Conservation (phyloP, 257 asterid species). For the Marsdenia floribunda region DNA sequence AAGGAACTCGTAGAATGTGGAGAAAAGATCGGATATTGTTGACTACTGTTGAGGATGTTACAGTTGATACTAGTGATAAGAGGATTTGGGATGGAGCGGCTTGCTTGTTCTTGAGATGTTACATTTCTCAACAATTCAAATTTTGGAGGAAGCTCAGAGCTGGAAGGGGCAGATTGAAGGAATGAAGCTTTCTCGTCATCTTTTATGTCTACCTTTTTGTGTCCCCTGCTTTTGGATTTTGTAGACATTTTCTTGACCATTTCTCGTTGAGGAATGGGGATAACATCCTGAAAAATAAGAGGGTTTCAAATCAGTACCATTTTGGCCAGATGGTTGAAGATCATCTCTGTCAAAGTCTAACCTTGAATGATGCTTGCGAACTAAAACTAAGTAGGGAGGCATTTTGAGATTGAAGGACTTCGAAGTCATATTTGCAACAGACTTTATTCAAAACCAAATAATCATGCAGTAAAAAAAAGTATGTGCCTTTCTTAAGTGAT, state of each 20-base stretch:
- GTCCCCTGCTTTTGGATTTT: slow-evolving; percentile 9
- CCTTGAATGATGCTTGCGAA: neutral
- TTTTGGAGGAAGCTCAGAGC: slow-evolving; percentile 4
- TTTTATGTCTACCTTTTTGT: slow-evolving; percentile 1
- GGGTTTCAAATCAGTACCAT: neutral
- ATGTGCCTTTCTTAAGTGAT: neutral
- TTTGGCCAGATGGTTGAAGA: neutral
- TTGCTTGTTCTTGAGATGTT: slow-evolving; percentile 15
- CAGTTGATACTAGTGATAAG: neutral
- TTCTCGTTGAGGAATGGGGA: neutral
- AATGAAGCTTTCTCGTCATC: slow-evolving; percentile 6
- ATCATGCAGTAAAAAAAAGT: neutral
- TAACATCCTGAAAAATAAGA: slow-evolving; percentile 13
- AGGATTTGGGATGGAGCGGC: neutral
- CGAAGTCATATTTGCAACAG: neutral
- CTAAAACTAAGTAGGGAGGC: neutral
- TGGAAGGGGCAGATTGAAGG: slow-evolving; percentile 12
- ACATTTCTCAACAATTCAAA: slow-evolving; percentile 11
- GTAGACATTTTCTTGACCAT: neutral
- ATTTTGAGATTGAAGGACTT: neutral
- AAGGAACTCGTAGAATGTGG: slow-evolving; percentile 12
- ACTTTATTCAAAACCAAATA: neutral
- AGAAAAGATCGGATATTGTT: slow-evolving; percentile 13
- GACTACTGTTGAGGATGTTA: slow-evolving; percentile 7
- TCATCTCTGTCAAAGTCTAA: neutral